Base-by-base conservation (phyloP, 169 alveolate genomes). In the Miamiensis avidus region DNA sequence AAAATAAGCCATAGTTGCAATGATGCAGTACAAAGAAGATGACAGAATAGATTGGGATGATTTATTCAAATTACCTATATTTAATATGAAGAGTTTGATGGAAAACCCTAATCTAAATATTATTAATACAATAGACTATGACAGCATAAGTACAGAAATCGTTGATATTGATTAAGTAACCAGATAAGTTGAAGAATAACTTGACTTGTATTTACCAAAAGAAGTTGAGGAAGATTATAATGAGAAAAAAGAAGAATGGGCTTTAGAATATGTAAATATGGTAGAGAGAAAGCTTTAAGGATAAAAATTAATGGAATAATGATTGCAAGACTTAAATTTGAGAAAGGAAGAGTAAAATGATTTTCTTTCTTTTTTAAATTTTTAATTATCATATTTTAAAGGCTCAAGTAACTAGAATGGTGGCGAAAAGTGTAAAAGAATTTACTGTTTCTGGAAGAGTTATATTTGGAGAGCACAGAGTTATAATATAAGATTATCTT, bases 31-130 rank as follows among this genome's bases (percentile, higher is more conserved):
- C 49, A 33, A 33, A 1, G 76, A 86, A 65, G 79, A 64, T 20
- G 84, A 81, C n/a, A 75, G 90, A 64, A 86, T 86, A 0, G 78
- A 65, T 25, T 86, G 90, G 90, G 69, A 86, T 6, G 86, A 86
- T 31, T 64, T 86, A 27, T 86, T 86, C 75, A 78, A 76, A 31
- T 86, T 82, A 20, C 78, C 76, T 4, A 31, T 86, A 31, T 86
- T 86, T 81, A 31, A 73, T 1, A 33, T 74, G 16, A 81, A 75
- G 72, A 65, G 31, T 30, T 72, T 86, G n/a, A 32, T 64, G 31
- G 86, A 86, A 65, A 34, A 49, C 20, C 4, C 4, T 49, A 49
- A 49, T 49, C 69, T 49, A 49, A 49, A 49, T 49, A 4, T 11
- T 49, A 49, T 49, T 49, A 11, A 4, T 49, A 49, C 69, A 49